A percentile compares a stretch with the other conserved stretches of the same genome.
phyloP scores from a whole-genome alignment of 1,284 basidiomycete species.

The Apiotrichum mycotoxinovorans region DNA sequence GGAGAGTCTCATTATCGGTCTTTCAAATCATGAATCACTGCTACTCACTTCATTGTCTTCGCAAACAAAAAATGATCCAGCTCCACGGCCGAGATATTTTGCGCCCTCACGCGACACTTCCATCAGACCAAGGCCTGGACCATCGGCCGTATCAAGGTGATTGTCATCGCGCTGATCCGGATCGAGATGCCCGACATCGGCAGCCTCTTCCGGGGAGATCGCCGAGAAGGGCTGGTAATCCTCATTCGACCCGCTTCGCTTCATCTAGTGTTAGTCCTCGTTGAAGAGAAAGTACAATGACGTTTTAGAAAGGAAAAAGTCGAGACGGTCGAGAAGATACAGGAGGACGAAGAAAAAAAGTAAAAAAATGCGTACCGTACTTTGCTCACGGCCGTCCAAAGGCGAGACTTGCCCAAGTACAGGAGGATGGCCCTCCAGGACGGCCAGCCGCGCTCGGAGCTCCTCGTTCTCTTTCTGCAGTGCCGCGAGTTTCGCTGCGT shows the following conservation, averaged over 20 bases:
- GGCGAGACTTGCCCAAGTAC: background rate
- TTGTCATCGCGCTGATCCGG: slow-evolving; percentile 16
- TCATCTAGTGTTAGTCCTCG: background rate
- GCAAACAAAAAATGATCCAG: slow-evolving; percentile 22
- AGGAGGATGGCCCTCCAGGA: background rate
- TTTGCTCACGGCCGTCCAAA: background rate
- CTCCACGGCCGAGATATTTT: slow-evolving; percentile 24
- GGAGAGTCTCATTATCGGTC: background rate
- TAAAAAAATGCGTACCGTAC: background rate
- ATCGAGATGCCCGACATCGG: slow-evolving; percentile 1
- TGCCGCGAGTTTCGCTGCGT: slow-evolving; percentile 16
- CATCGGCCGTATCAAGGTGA: slow-evolving; percentile 15
- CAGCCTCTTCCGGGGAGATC: slow-evolving; percentile 10
- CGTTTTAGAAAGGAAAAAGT: no score
- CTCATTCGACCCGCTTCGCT: background rate
- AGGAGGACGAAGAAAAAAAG: background rate
- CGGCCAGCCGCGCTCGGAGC: slow-evolving; percentile 6
- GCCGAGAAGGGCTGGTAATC: slow-evolving; percentile 20
- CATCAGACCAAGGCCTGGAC: slow-evolving; percentile 11
- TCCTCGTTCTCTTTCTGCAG: slow-evolving; percentile 20
- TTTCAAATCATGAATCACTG: background rate
- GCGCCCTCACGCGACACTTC: slow-evolving; percentile 15
- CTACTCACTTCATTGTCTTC: slow-evolving; percentile 19
- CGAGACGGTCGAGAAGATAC: no score
- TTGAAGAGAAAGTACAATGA: no score